A percentile compares a stretch with the other conserved stretches of the same genome.
Conservation (phyloP, 768 basidiomycete genomes). For the Mycena maculata region DNA sequence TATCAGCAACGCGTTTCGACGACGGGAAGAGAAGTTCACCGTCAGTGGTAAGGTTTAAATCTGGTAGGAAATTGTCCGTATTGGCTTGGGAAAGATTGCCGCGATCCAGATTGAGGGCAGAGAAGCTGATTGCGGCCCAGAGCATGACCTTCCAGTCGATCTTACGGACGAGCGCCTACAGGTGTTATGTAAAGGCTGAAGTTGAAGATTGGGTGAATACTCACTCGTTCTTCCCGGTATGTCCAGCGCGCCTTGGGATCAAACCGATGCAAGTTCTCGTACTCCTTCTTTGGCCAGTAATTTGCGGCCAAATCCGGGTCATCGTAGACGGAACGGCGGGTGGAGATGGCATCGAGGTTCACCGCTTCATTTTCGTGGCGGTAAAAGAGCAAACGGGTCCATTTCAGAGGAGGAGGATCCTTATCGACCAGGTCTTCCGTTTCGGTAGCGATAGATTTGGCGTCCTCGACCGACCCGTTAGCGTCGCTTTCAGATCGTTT, state of each 20-base stretch:
- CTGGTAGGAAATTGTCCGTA: constrained; percentile 66
- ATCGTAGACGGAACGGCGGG: constrained; percentile 65
- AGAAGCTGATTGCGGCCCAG: constrained; percentile 67
- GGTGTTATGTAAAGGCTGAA: not conserved
- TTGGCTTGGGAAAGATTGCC: constrained; percentile 69
- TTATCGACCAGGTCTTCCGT: constrained; percentile 49
- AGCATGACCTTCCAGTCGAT: constrained; percentile 73
- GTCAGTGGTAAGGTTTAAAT: constrained; percentile 64
- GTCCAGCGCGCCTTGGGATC: constrained; percentile 72
- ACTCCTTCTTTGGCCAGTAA: constrained; percentile 62
- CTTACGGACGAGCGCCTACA: constrained; percentile 61
- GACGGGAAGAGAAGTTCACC: constrained; percentile 35
- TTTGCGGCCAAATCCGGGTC: constrained; percentile 58
- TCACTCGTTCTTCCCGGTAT: constrained; percentile 61
- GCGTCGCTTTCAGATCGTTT: not conserved
- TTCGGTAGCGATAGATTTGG: constrained; percentile 3
- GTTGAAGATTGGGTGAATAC: constrained; percentile 12
- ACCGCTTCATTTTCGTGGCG: constrained; percentile 35
- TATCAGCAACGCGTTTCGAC: not conserved
- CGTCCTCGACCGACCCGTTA: not conserved
- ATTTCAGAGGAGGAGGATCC: constrained; percentile 50
- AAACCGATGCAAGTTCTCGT: constrained; percentile 69
- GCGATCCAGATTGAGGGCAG: constrained; percentile 66
- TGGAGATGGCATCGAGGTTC: constrained; percentile 56
- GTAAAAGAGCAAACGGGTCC: constrained; percentile 49